Evolutionary conservation across 2,329 filamentous ascomycete species (phyloP).

Genomic region (Alternaria triticina): DNA sequence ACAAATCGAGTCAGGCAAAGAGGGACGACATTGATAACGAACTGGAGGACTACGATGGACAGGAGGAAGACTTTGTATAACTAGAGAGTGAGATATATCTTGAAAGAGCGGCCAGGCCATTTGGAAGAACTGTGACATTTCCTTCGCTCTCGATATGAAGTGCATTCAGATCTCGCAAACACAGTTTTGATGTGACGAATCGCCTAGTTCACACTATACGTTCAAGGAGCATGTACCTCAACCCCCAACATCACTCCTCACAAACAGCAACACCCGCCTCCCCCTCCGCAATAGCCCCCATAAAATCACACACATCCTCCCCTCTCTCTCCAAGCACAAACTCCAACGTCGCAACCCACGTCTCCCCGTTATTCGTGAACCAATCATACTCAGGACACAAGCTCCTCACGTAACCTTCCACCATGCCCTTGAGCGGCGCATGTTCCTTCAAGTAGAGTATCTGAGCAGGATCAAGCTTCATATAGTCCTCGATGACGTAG

Average conservation of each 20-base stretch:
- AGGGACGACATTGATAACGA: not conserved
- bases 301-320: constrained; percentile 62
- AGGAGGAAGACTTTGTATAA: not conserved
- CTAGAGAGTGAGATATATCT: too few relatives aligned
- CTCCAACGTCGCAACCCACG: constrained; percentile 64
- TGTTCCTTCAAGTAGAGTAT: constrained; percentile 64
- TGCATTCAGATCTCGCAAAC: too few relatives aligned
- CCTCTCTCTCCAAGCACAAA: constrained; percentile 64
- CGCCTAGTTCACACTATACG: not conserved
- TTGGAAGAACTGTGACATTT: too few relatives aligned
- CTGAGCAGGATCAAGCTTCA: constrained; percentile 68
- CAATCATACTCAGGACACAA: constrained; percentile 57
- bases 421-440: constrained; percentile 62
- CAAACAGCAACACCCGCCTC: constrained; percentile 67
- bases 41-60: not conserved
- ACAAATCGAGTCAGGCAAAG: not conserved
- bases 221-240: rapidly evolving
- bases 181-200: too few relatives aligned
- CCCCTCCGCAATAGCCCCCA: constrained; percentile 71
- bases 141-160: too few relatives aligned
- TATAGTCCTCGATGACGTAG: constrained; percentile 68
- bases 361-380: constrained; percentile 70
- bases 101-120: too few relatives aligned
- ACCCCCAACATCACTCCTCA: not conserved
- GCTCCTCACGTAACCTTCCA: constrained; percentile 60